Percentiles rank a stretch among this genome's conserved stretches.
Evolutionary conservation across 306 rosid species (phyloP).

Genomic region (Acacia confusa): DNA sequence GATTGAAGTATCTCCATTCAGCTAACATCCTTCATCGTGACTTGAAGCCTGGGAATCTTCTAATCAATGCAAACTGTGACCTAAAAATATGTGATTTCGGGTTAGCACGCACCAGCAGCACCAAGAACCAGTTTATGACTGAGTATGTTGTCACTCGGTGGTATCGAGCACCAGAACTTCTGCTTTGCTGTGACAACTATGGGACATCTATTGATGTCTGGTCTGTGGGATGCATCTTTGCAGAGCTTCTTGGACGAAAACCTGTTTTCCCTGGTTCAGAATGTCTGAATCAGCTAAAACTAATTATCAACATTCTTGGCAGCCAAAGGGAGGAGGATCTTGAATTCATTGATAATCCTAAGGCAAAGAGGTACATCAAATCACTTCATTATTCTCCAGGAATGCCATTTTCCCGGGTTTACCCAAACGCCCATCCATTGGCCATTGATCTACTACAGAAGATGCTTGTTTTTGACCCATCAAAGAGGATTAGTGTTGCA

Average conservation of each 20-base stretch:
- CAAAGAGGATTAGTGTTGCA: constrained; percentile 81
- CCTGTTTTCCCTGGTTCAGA: constrained; percentile 89
- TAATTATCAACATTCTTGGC: constrained; percentile 82
- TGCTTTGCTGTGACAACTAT: constrained; percentile 91
- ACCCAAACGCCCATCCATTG: constrained; percentile 75
- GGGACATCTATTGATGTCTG: constrained; percentile 92
- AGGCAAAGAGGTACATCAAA: constrained; percentile 73
- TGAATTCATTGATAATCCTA: constrained; percentile 81
- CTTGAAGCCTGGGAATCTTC: constrained; percentile 94
- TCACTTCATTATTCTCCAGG: constrained; percentile 63
- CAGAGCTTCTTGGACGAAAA: constrained; percentile 86
- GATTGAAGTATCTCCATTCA: constrained; percentile 89
- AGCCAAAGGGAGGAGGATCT: constrained; percentile 92
- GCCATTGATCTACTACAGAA: constrained; percentile 81
- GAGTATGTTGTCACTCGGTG: constrained; percentile 97
- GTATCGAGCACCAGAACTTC: constrained; percentile 95
- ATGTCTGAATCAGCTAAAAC: constrained; percentile 84
- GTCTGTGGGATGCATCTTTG: constrained; percentile 97
- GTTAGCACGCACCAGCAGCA: constrained; percentile 77
- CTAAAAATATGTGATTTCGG: constrained; percentile 96
- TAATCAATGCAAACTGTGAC: constrained; percentile 90
- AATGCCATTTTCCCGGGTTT: constrained; percentile 62
- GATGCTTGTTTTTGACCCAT: constrained; percentile 95
- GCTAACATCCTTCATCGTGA: constrained; percentile 97
- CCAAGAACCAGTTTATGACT: constrained; percentile 88